A percentile compares a stretch with the other conserved stretches of the same genome.
Conservation (phyloP, 73 alveolate genomes). For the Paramecium caudatum region DNA sequence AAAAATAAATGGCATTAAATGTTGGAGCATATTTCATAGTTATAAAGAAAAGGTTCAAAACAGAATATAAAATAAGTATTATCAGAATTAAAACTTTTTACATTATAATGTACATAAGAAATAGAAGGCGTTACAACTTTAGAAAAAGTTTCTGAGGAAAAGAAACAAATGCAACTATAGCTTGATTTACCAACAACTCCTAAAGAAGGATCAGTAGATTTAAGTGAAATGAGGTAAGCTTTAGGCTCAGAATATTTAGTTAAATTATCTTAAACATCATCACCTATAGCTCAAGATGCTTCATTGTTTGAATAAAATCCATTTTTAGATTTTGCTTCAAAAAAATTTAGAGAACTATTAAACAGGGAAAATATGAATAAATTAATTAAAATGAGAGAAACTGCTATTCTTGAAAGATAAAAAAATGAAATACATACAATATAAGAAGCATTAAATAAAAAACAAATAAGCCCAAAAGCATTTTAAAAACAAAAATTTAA, state of each 20-base stretch:
- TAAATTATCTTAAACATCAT: conserved; percentile 17
- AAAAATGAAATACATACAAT: conserved; percentile 74
- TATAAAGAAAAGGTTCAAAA: conserved; percentile 56
- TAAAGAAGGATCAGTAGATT: background rate
- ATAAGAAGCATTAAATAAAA: conserved; percentile 69
- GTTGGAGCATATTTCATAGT: conserved; percentile 41
- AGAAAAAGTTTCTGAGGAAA: background rate
- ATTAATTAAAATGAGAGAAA: conserved; percentile 83
- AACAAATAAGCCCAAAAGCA: conserved; percentile 79
- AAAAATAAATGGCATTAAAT: conserved; percentile 21
- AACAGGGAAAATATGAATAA: conserved; percentile 57
- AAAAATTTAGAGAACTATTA: conserved; percentile 38
- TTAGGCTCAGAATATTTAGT: conserved; percentile 50
- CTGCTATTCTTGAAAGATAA: conserved; percentile 79
- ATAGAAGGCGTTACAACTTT: no score
- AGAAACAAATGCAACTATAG: background rate
- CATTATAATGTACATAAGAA: conserved; percentile 19
- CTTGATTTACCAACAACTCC: no score
- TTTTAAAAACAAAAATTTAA: conserved; percentile 61
- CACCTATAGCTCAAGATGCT: conserved; percentile 8
- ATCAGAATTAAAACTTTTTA: background rate
- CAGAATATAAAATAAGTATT: conserved; percentile 10
- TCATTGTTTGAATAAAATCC: conserved; percentile 51
- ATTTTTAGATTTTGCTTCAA: conserved; percentile 53
- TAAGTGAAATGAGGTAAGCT: conserved; percentile 50